These are phyloP conservation scores for Lathyrus tuberosus DNA, from an alignment of 306 rosid genomes.

Conservation along the genomic window DNA sequence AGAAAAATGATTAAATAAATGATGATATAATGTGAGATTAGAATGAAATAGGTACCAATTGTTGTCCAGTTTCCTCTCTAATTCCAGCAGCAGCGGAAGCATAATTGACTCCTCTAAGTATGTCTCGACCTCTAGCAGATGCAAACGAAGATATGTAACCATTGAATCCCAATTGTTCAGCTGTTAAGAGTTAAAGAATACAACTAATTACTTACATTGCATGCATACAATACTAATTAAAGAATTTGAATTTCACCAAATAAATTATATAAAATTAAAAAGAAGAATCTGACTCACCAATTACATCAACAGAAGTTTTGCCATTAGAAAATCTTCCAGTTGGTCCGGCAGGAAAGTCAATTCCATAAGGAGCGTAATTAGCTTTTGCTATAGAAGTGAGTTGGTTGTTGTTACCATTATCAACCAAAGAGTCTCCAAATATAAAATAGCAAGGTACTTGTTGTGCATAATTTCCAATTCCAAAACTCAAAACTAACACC, in stretches of 20 bases:
- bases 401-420: constrained; percentile 83
- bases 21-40: background rate
- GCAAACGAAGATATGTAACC: constrained; percentile 69
- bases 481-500: constrained; percentile 43
- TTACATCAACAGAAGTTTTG: constrained; percentile 71
- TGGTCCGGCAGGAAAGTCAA: constrained; percentile 71
- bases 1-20: background rate
- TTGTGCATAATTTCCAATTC: constrained; percentile 48
- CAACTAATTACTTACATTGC: background rate
- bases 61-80: constrained; percentile 93
- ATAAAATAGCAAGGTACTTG: constrained; percentile 90
- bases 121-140: constrained; percentile 61
- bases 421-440: constrained; percentile 91
- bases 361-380: constrained; percentile 77
- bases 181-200: constrained; percentile 40
- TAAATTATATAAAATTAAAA: background rate
- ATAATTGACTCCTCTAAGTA: constrained; percentile 83
- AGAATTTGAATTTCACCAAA: too few relatives aligned
- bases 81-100: constrained; percentile 99
- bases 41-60: constrained; percentile 53
- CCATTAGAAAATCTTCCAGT: constrained; percentile 93
- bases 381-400: constrained; percentile 84
- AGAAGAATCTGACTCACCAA: constrained; percentile 56
- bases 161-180: constrained; percentile 78
- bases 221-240: background rate